Conservation (phyloP, 2,329 filamentous ascomycete species). For the Trichophyton rubrum region DNA sequence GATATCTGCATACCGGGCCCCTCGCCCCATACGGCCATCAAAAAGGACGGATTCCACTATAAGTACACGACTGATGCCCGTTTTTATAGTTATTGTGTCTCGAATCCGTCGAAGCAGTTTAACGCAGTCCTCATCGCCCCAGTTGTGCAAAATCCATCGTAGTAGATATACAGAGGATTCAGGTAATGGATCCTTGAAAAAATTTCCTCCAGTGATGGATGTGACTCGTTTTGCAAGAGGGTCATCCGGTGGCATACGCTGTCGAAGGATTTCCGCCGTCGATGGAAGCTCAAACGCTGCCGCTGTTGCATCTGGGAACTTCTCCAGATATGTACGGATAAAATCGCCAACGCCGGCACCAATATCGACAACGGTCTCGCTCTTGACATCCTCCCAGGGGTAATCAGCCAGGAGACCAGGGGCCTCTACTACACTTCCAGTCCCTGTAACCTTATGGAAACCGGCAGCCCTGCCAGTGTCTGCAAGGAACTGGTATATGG, state of each 20-base stretch:
- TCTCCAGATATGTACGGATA: not conserved
- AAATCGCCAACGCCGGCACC: not conserved
- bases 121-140: not conserved
- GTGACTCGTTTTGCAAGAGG: not conserved
- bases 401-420: not conserved
- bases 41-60: not conserved
- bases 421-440: not conserved
- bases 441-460: not conserved
- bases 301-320: not conserved
- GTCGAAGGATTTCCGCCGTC: not conserved
- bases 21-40: not conserved
- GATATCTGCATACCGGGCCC: constrained; percentile 1
- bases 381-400: not conserved
- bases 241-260: not conserved
- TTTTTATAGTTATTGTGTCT: not conserved
- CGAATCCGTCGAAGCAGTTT: not conserved
- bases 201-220: not conserved
- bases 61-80: not conserved
- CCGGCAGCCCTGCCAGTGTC: not conserved
- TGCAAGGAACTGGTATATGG: not conserved
- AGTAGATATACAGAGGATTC: not conserved
- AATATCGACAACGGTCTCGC: not conserved
- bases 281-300: not conserved
- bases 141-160: not conserved
- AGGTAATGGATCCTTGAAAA: constrained; percentile 1